A percentile compares a stretch with the other conserved stretches of the same genome.
Conservation (phyloP, 345 rosid genomes). For the rapeseed (Brassica napus) region Da-Ae NC_063447.1:52031001-52031500, state of each 20-base stretch:
- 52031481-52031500: constrained; percentile 57
- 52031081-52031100: constrained; percentile 60
- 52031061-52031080: constrained; percentile 40
- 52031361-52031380: constrained; percentile 63
- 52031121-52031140: constrained; percentile 51
- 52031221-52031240: constrained; percentile 12
- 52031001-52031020: constrained; percentile 52
- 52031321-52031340: constrained; percentile 43
- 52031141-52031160: constrained; percentile 46
- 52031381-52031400: constrained; percentile 50
- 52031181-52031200: constrained; percentile 54
- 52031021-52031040: constrained; percentile 52
- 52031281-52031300: constrained; percentile 58
- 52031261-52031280: constrained; percentile 63
- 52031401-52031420: constrained; percentile 56
- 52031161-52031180: constrained; percentile 53
- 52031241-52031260: constrained; percentile 19
- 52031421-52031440: constrained; percentile 58
- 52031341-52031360: constrained; percentile 66
- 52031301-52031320: constrained; percentile 55
- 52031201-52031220: constrained; percentile 64
- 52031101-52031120: constrained; percentile 59
- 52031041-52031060: constrained; percentile 29
- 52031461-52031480: constrained; percentile 64
- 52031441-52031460: constrained; percentile 81